Base-by-base conservation (phyloP, 306 rosid species). In the Castanea crenata region DNA sequence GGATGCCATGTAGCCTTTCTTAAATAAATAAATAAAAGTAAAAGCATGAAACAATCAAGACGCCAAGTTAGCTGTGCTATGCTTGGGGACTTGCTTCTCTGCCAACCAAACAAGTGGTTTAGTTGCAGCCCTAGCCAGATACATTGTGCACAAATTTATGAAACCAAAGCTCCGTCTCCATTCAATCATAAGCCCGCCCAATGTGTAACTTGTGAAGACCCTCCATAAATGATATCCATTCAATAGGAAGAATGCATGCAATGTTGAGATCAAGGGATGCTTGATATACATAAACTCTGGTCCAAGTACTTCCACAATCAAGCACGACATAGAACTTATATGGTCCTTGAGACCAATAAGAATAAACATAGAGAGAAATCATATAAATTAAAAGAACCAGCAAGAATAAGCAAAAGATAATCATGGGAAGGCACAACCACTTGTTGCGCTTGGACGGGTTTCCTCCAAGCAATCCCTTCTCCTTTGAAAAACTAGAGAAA, bases 91-190 rank as follows among this genome's bases (percentile, higher is more conserved):
- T 68, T 92, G 94, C 88, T 88, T 92, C 90, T 86, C 87, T 0
- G 97, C 99, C 97, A 97, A 95, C 71, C 81, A 79, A 74, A 92
- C 52, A 57, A 95, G 90, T 4, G 99, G 99, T 76, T 88, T 90
- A 77, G 91, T 80, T 6, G 92, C 97, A 69, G 76, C 76, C 69
- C 71, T 85, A 81, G 18, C 95, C 97, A 27, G 98, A 81, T 3
- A 81, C 72, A 78, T 95, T 89, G 71, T 79, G 83, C 10, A 90
- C 94, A 75, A 95, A 85, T 79, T 90, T 95, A 86, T 95, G 94
- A 51, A 95, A 82, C 52, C 97, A 97, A 2, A 97, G 99, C 73
- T 95, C 99, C 23, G 97, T 91, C 83, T 95, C 99, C 90, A 92
- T 86, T 76, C 99, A 81, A 82, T 92, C 85, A 41, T 92, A 95